Evolutionary conservation across 2,329 filamentous ascomycete species (phyloP).

Genomic region (Neobulgaria alba): DNA sequence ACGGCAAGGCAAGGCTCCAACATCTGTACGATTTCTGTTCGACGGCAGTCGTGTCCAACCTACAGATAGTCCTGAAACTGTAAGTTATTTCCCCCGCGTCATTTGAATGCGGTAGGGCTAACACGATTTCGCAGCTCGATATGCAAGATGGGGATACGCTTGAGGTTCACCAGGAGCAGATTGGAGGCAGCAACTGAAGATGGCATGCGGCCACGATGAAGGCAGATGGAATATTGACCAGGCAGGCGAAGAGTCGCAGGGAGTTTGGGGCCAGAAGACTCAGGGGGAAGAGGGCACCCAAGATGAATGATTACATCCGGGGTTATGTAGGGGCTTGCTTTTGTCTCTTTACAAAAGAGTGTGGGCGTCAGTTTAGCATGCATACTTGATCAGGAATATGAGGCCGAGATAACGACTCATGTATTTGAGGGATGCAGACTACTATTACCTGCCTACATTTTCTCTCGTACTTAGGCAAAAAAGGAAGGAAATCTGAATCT

Average conservation of each 20-base stretch:
- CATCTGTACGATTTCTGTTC: slow-evolving; percentile 87
- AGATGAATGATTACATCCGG: slow-evolving; percentile 14
- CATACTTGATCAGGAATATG: too few relatives aligned
- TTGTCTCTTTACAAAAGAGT: too few relatives aligned
- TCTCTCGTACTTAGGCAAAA: too few relatives aligned
- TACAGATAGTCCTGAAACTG: slow-evolving; percentile 82
- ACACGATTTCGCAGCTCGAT: slow-evolving; percentile 59
- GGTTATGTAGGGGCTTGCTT: slow-evolving; percentile 12
- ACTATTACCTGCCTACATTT: too few relatives aligned
- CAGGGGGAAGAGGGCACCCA: too few relatives aligned
- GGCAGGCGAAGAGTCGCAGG: too few relatives aligned
- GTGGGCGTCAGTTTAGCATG: too few relatives aligned
- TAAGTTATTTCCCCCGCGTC: slow-evolving; percentile 41
- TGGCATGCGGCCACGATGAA: slow-evolving; percentile 14
- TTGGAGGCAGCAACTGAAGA: slow-evolving; percentile 53
- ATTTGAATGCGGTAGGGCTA: background rate
- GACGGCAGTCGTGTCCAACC: slow-evolving; percentile 90
- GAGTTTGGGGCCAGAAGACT: too few relatives aligned
- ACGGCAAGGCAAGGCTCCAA: slow-evolving; percentile 78
- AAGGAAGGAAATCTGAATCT: too few relatives aligned
- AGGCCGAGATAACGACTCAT: too few relatives aligned
- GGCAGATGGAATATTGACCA: too few relatives aligned
- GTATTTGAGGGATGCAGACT: too few relatives aligned
- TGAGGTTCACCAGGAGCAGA: slow-evolving; percentile 97
- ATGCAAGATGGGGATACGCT: slow-evolving; percentile 95